A percentile compares a stretch with the other conserved stretches of the same genome.
Evolutionary conservation across 345 rosid species (phyloP).

Genomic region (Raphanus sativus): DNA sequence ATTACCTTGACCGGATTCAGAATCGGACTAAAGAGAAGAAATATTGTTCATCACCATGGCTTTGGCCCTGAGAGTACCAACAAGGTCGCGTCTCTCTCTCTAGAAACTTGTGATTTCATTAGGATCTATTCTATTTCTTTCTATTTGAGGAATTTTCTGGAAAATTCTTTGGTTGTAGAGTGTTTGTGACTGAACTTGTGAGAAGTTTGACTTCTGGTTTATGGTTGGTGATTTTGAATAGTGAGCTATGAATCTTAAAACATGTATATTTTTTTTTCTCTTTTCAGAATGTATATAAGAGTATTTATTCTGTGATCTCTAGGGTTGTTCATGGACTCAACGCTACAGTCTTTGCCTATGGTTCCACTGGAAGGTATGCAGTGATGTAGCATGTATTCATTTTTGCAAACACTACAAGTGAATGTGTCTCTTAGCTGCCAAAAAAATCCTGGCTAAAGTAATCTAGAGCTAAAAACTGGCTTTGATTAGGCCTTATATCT

Average conservation of each 20-base stretch:
- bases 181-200: background rate
- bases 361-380: constrained; percentile 94
- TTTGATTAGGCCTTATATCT: constrained; percentile 6
- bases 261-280: constrained; percentile 16
- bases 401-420: background rate
- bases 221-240: too few relatives aligned
- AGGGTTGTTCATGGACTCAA: constrained; percentile 94
- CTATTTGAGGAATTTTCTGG: background rate
- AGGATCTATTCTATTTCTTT: background rate
- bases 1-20: constrained; percentile 77
- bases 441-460: background rate
- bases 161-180: background rate
- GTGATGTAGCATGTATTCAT: background rate
- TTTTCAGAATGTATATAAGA: constrained; percentile 65
- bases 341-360: constrained; percentile 93
- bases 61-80: constrained; percentile 70
- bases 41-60: constrained; percentile 73
- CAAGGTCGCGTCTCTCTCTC: constrained; percentile 15
- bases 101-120: constrained; percentile 38
- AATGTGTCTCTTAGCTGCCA: background rate
- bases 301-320: constrained; percentile 68
- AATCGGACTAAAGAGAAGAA: constrained; percentile 83
- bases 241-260: constrained; percentile 10
- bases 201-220: too few relatives aligned
- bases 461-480: background rate